Evolutionary conservation across 352 stramenopile species (phyloP).

Genomic region (Globisporangium cystogenes): DNA sequence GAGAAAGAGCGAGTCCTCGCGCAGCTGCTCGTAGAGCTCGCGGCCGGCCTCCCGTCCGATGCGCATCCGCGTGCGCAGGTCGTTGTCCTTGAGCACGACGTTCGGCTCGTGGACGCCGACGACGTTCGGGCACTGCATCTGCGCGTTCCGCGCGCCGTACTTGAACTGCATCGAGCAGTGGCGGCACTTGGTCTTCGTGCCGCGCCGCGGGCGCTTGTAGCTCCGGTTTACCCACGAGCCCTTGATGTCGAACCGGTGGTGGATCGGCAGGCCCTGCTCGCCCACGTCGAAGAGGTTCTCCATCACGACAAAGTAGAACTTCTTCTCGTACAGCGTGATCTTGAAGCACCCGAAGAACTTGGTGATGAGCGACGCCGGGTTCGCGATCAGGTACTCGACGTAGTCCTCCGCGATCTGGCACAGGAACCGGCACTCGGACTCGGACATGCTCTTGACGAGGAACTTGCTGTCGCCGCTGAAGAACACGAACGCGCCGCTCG

Average conservation of each 20-base stretch:
- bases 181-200: conserved; percentile 77
- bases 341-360: conserved; percentile 90
- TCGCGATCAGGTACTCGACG: conserved; percentile 72
- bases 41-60: conserved; percentile 55
- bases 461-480: conserved; percentile 88
- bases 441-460: conserved; percentile 89
- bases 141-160: conserved; percentile 58
- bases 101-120: conserved; percentile 79
- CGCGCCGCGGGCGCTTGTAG: conserved; percentile 66
- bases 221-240: conserved; percentile 89
- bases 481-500: conserved; percentile 90
- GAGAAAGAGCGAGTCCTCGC: conserved; percentile 73
- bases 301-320: conserved; percentile 92
- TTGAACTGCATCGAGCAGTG: conserved; percentile 87
- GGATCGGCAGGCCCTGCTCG: conserved; percentile 60
- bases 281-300: conserved; percentile 87
- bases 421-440: conserved; percentile 76
- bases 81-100: conserved; percentile 86
- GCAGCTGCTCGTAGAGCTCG: conserved; percentile 58
- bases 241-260: conserved; percentile 90
- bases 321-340: conserved; percentile 87
- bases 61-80: conserved; percentile 73
- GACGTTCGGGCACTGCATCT: conserved; percentile 73
- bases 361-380: conserved; percentile 75
- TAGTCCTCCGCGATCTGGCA: conserved; percentile 84